Base-by-base conservation (phyloP, 2,329 filamentous ascomycete species). In the Cladosporium sp. region DNA sequence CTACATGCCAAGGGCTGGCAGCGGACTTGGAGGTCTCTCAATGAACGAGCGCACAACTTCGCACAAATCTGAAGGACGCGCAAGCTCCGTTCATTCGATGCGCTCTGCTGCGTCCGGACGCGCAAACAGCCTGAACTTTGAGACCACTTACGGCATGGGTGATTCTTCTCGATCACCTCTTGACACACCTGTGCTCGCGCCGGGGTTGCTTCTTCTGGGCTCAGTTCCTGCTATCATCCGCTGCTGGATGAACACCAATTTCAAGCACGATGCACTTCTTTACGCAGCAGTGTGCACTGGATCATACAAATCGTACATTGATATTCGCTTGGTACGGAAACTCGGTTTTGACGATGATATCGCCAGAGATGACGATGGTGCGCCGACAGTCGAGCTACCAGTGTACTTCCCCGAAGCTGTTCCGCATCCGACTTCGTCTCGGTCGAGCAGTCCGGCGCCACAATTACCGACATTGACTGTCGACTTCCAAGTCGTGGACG, bases 271-370 rank as follows among this genome's bases (percentile, higher is more conserved):
- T 69, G 90, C 92, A 11, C 85, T 98, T 18, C 83, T 97, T 5
- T 98, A 98, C 75, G 95, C 93, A 40, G 93, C 93, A 37, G 84
- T 98, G 2, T 98, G 95, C 78, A 94, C 92, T 2, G 95, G 94
- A 1, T 96, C 95, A 5, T 93, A 93, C 77, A 89, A 88, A 71
- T 98, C 95, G 1, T 88, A 88, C n/a, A 80, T 99, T 55, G 90
- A 95, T 65, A 84, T 86, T 71, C 86, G 88, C 6, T 84, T 97
- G 62, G 81, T 97, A 59, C 87, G 87, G 69, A 90, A 91, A 63
- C 85, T 97, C 29, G 89, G 89, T 35, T 81, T 96, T 18, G 84
- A 87, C 49, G 85, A 88, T 66, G 83, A 88, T 11, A 72, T 77
- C 35, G 69, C 59, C 29, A 69, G 67, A 12, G 67, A 69, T 29